These are phyloP conservation scores for Coprinopsis marcescibilis DNA, from an alignment of 768 basidiomycete species.

Conservation along the genomic window DNA sequence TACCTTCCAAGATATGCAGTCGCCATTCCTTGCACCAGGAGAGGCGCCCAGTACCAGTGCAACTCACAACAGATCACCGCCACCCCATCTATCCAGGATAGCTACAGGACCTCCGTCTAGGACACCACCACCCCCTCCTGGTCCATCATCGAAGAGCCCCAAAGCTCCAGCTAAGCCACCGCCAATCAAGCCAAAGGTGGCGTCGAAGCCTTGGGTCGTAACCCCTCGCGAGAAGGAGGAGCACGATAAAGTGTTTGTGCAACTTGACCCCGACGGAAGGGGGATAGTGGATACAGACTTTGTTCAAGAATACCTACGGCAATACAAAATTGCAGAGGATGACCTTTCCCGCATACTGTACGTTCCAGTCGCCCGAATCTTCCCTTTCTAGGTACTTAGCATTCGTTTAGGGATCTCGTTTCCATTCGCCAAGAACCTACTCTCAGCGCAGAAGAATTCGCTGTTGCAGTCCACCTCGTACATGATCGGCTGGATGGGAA, in stretches of 20 bases:
- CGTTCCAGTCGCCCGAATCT: slow-evolving; percentile 1
- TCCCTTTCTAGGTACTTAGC: not conserved
- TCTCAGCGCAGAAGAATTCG: slow-evolving; percentile 33
- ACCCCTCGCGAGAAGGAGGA: slow-evolving; percentile 22
- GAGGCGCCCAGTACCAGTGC: not conserved
- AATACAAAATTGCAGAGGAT: slow-evolving; percentile 25
- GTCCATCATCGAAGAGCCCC: slow-evolving; percentile 3
- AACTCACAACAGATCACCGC: no score
- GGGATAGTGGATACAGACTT: slow-evolving; percentile 30
- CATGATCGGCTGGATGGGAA: slow-evolving; percentile 26
- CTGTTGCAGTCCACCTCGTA: slow-evolving; percentile 31
- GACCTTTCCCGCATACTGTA: slow-evolving; percentile 34
- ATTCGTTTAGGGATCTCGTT: slow-evolving; percentile 25
- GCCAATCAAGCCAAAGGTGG: slow-evolving; percentile 4
- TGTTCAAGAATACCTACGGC: slow-evolving; percentile 27
- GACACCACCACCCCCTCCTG: not conserved
- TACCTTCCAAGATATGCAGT: not conserved
- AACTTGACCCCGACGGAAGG: slow-evolving; percentile 23
- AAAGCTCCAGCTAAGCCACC: not conserved
- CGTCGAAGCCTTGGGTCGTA: slow-evolving; percentile 21
- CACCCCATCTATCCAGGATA: no score
- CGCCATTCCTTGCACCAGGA: slow-evolving; percentile 8
- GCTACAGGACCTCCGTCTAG: not conserved
- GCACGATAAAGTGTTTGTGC: slow-evolving; percentile 26
- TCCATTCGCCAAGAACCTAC: slow-evolving; percentile 28